These are phyloP conservation scores for Trametes elegans DNA, from an alignment of 768 basidiomycete genomes.

Conservation along the genomic window DNA sequence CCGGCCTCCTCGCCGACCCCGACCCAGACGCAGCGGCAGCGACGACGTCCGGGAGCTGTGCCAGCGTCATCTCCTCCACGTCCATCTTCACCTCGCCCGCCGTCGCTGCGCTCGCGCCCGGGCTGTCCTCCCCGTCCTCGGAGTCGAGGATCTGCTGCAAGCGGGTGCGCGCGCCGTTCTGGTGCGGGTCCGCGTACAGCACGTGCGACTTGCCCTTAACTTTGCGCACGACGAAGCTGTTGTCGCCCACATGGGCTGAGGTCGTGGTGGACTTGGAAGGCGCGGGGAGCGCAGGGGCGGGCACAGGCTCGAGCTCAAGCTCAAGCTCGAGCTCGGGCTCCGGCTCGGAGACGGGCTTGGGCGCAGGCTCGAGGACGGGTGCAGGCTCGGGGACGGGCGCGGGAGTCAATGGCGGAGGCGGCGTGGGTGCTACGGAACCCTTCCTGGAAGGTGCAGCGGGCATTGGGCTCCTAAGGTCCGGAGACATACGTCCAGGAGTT, in stretches of 20 bases:
- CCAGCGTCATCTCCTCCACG: constrained; percentile 13
- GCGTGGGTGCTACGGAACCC: no score
- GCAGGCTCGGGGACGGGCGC: no score
- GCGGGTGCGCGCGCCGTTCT: constrained; percentile 55
- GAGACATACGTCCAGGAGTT: background rate
- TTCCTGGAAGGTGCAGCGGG: background rate
- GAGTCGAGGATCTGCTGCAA: constrained; percentile 54
- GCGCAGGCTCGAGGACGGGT: background rate
- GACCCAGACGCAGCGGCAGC: background rate
- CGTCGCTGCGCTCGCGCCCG: constrained; percentile 2
- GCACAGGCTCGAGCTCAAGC: no score
- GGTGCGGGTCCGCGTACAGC: constrained; percentile 66
- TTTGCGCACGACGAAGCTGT: constrained; percentile 16
- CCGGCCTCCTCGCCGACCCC: constrained; percentile 1
- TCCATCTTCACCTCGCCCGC: constrained; percentile 1
- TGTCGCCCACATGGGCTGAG: constrained; percentile 25
- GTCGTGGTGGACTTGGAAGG: no score
- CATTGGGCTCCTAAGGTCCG: background rate
- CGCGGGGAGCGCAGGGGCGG: constrained; percentile 1
- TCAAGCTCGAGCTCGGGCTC: no score
- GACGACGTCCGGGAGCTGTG: constrained; percentile 13
- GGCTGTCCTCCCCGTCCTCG: background rate
- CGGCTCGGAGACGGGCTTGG: background rate
- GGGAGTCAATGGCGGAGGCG: no score
- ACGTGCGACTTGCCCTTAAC: constrained; percentile 40